phyloP scores from a whole-genome alignment of 1,139 yeast genomes.

The Schizosaccharomyces versatilis region DNA sequence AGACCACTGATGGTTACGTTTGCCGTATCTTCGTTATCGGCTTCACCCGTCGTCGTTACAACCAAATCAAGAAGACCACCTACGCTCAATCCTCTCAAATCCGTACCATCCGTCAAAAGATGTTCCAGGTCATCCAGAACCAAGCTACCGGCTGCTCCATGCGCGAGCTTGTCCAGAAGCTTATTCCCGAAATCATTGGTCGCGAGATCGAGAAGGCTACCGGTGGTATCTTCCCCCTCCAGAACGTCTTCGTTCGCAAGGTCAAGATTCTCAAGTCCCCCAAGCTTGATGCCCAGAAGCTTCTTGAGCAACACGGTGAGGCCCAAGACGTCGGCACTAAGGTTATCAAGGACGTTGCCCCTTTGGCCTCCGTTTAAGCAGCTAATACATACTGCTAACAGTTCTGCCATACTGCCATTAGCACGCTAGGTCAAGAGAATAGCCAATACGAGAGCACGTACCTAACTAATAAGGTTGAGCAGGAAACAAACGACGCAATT shows the following conservation, averaged over 20 bases:
- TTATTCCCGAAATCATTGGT: constrained; percentile 78
- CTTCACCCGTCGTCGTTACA: constrained; percentile 75
- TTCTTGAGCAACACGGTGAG: constrained; percentile 74
- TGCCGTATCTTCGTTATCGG: constrained; percentile 76
- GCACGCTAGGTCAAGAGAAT: no score
- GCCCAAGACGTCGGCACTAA: constrained; percentile 63
- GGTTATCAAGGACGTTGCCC: constrained; percentile 62
- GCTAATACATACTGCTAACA: not conserved
- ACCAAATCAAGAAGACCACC: constrained; percentile 77
- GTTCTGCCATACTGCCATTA: no score
- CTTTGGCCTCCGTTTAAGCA: constrained; percentile 53
- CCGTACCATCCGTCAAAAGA: constrained; percentile 70
- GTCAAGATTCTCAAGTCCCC: constrained; percentile 81
- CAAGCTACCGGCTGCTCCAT: constrained; percentile 68
- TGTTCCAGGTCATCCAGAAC: constrained; percentile 65
- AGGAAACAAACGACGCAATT: no score
- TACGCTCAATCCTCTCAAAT: constrained; percentile 80
- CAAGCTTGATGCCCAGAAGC: constrained; percentile 72
- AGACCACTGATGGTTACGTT: constrained; percentile 79
- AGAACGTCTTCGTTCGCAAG: constrained; percentile 80
- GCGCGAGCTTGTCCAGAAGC: constrained; percentile 70
- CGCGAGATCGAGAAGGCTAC: constrained; percentile 78
- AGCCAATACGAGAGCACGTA: constrained; percentile 21
- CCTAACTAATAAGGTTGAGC: constrained; percentile 36
- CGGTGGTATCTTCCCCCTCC: constrained; percentile 67